Conservation (phyloP, 2,329 filamentous ascomycete species). For the Albophoma yamanashiensis region DNA sequence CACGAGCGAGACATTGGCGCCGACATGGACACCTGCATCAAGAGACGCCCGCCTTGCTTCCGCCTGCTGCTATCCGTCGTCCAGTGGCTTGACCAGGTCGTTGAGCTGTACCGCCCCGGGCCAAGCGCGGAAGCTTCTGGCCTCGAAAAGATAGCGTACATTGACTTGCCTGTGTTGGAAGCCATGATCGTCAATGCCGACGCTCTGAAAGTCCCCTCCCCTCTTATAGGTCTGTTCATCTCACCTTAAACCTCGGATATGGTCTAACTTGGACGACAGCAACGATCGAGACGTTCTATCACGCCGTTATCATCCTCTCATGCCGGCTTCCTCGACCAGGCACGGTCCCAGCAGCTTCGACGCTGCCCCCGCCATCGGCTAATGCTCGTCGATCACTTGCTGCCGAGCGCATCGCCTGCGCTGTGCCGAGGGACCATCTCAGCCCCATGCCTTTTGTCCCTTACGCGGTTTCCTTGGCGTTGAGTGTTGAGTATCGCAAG, state of each 20-base stretch:
- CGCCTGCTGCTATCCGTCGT: conserved; percentile 45
- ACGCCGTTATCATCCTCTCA: conserved; percentile 52
- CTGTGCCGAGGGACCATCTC: conserved; percentile 39
- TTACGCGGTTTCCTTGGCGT: conserved; percentile 48
- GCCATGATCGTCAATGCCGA: conserved; percentile 44
- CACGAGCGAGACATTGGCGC: conserved; percentile 50
- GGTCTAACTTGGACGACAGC: conserved; percentile 20
- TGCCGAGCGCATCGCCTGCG: conserved; percentile 44
- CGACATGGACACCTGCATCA: conserved; percentile 38
- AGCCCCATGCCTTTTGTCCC: conserved; percentile 48
- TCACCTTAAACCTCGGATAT: background rate
- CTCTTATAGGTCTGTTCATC: conserved; percentile 32
- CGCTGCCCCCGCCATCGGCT: conserved; percentile 33
- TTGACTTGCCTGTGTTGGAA: conserved; percentile 46
- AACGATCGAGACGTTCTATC: conserved; percentile 53
- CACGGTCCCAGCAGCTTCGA: conserved; percentile 26
- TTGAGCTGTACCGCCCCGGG: conserved; percentile 48
- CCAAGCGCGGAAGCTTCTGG: conserved; percentile 28
- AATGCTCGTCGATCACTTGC: conserved; percentile 48
- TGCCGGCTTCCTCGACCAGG: conserved; percentile 40
- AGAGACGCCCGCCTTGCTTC: conserved; percentile 41
- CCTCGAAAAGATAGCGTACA: conserved; percentile 31
- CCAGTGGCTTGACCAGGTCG: conserved; percentile 45
- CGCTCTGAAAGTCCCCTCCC: conserved; percentile 36
- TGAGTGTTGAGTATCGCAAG: conserved; percentile 53